These are phyloP conservation scores for Cutaneotrichosporon dermatis DNA, from an alignment of 1,284 basidiomycete species.

Conservation along the genomic window DNA sequence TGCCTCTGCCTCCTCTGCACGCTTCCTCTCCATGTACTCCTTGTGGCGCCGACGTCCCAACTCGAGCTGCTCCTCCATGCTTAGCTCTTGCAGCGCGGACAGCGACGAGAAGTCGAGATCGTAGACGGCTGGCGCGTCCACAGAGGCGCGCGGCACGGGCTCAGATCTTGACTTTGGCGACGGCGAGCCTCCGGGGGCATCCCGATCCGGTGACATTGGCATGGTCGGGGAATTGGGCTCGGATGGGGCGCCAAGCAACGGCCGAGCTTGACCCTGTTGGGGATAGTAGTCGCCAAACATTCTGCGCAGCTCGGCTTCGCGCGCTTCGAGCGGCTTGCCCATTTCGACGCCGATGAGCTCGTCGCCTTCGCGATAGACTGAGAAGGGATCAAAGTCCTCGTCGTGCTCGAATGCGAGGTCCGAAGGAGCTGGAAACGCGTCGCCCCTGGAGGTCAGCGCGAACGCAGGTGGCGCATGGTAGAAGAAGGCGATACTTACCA, in stretches of 20 bases:
- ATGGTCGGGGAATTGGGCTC: no score
- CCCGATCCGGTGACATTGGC: neutral
- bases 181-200: neutral
- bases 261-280: no score
- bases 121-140: neutral
- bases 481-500: slow-evolving; percentile 23
- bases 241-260: no score
- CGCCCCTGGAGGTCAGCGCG: slow-evolving; percentile 28
- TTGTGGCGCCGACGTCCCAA: slow-evolving; percentile 36
- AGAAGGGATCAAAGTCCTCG: slow-evolving; percentile 40
- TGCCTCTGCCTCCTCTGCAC: neutral
- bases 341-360: slow-evolving; percentile 20
- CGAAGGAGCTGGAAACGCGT: slow-evolving; percentile 39
- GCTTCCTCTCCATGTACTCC: slow-evolving; percentile 33
- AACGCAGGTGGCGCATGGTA: no score
- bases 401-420: slow-evolving; percentile 41
- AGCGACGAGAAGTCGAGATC: slow-evolving; percentile 14
- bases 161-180: slow-evolving; percentile 8
- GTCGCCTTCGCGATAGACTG: slow-evolving; percentile 24
- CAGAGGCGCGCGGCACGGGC: slow-evolving; percentile 8
- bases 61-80: slow-evolving; percentile 32
- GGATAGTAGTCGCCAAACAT: slow-evolving; percentile 12
- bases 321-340: neutral
- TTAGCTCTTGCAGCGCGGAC: slow-evolving; percentile 23
- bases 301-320: slow-evolving; percentile 16